These are phyloP conservation scores for Botrytis byssoidea DNA, from an alignment of 2,329 filamentous ascomycete genomes.

Conservation along the genomic window DNA sequence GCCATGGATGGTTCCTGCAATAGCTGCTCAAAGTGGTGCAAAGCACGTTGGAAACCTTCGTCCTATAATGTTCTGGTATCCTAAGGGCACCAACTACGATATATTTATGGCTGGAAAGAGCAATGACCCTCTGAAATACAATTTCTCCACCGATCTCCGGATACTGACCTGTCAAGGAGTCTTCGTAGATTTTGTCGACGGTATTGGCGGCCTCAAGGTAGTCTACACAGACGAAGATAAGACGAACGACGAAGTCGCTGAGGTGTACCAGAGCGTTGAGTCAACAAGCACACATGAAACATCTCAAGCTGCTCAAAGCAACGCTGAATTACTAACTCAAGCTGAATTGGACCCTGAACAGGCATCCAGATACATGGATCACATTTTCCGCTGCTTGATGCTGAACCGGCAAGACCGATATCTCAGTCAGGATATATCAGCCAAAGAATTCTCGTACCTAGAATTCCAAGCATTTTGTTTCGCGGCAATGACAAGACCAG, in stretches of 20 bases:
- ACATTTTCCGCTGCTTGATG: background rate
- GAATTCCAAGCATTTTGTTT: background rate
- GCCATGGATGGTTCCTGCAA: constrained; percentile 21
- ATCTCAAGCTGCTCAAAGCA: background rate
- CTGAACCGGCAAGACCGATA: background rate
- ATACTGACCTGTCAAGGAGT: constrained; percentile 18
- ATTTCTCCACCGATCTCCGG: constrained; percentile 16
- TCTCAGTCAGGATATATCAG: background rate
- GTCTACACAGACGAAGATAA: constrained; percentile 12
- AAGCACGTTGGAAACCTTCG: constrained; percentile 23
- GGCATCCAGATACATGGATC: background rate
- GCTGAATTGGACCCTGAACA: background rate
- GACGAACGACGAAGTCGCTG: background rate
- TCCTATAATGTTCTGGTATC: background rate
- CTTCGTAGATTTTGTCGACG: constrained; percentile 23
- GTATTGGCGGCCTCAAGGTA: constrained; percentile 23
- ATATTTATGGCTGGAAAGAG: constrained; percentile 10
- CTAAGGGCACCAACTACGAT: background rate
- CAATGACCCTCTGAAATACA: background rate
- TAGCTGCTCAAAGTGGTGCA: constrained; percentile 18
- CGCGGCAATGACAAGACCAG: background rate
- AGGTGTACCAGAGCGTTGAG: constrained; percentile 4
- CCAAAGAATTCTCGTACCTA: background rate
- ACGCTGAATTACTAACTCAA: background rate
- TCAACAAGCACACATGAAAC: constrained; percentile 11